Evolutionary conservation across 352 stramenopile genomes (phyloP).

Genomic region (Globisporangium yorkense): DNA sequence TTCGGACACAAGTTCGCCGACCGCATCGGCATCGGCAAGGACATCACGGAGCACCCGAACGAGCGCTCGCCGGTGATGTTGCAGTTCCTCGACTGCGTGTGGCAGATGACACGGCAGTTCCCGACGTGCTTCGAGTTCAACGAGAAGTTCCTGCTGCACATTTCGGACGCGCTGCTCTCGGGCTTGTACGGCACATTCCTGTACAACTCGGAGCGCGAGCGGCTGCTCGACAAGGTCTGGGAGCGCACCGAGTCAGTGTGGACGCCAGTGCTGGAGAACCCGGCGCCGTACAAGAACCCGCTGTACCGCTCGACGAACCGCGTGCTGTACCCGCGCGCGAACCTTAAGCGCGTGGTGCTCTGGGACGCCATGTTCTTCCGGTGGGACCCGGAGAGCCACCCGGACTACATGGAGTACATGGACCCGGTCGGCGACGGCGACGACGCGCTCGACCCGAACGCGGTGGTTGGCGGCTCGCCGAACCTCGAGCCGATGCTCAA

Average conservation of each 20-base stretch:
- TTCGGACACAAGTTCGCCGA: conserved; percentile 91
- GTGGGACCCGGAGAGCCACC: conserved; percentile 72
- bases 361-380: conserved; percentile 84
- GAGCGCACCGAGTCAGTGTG: conserved; percentile 82
- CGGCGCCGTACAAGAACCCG: conserved; percentile 59
- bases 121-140: conserved; percentile 88
- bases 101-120: conserved; percentile 86
- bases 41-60: conserved; percentile 72
- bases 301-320: conserved; percentile 75
- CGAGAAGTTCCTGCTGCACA: conserved; percentile 78
- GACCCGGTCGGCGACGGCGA: conserved; percentile 41
- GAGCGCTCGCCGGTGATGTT: conserved; percentile 84
- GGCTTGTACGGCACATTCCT: conserved; percentile 79
- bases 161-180: conserved; percentile 74
- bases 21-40: conserved; percentile 73
- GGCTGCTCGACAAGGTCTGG: conserved; percentile 81
- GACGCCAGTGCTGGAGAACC: conserved; percentile 72
- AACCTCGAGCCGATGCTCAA: conserved; percentile 35
- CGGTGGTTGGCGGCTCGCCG: conserved; percentile 18
- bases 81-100: conserved; percentile 85
- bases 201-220: conserved; percentile 82
- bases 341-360: conserved; percentile 80
- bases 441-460: conserved; percentile 25
- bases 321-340: conserved; percentile 79
- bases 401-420: conserved; percentile 87